Conservation (phyloP, 2,329 filamentous ascomycete genomes). For the Rasamsonia emersonii region DNA sequence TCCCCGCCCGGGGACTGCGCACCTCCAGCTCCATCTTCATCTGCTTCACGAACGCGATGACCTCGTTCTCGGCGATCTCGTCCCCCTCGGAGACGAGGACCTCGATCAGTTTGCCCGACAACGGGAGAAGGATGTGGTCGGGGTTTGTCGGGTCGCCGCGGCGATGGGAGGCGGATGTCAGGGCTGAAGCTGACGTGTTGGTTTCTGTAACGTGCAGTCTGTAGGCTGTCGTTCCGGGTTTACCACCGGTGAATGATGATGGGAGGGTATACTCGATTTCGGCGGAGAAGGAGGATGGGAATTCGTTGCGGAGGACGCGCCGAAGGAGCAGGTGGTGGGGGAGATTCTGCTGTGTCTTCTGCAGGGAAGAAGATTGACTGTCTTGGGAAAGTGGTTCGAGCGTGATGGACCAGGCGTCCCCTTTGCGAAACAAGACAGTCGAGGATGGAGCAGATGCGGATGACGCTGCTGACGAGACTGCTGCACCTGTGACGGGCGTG, state of each 20-base stretch:
- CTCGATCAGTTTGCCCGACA: conserved; percentile 53
- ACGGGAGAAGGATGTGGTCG: conserved; percentile 47
- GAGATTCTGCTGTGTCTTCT: conserved; percentile 28
- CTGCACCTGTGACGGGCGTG: conserved; percentile 11
- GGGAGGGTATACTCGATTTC: conserved; percentile 43
- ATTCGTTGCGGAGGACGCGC: conserved; percentile 51
- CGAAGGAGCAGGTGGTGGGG: conserved; percentile 49
- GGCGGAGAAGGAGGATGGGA: conserved; percentile 47
- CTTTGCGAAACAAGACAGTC: conserved; percentile 46
- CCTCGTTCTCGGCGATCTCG: conserved; percentile 41
- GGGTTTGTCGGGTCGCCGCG: conserved; percentile 43
- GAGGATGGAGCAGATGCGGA: conserved; percentile 20
- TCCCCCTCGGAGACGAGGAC: conserved; percentile 48
- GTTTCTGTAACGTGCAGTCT: conserved; percentile 39
- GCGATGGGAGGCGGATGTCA: conserved; percentile 34
- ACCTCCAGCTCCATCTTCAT: conserved; percentile 66
- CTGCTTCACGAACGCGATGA: conserved; percentile 53
- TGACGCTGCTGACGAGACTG: conserved; percentile 14
- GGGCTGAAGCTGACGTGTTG: conserved; percentile 36
- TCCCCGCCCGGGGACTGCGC: conserved; percentile 40
- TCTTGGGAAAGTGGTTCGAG: conserved; percentile 29
- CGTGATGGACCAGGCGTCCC: conserved; percentile 50
- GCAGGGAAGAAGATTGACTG: conserved; percentile 6
- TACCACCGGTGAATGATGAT: conserved; percentile 13
- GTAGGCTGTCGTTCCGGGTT: conserved; percentile 30